Evolutionary conservation across 2,329 filamentous ascomycete species (phyloP).

Genomic region (Calonectria hongkongensis): DNA sequence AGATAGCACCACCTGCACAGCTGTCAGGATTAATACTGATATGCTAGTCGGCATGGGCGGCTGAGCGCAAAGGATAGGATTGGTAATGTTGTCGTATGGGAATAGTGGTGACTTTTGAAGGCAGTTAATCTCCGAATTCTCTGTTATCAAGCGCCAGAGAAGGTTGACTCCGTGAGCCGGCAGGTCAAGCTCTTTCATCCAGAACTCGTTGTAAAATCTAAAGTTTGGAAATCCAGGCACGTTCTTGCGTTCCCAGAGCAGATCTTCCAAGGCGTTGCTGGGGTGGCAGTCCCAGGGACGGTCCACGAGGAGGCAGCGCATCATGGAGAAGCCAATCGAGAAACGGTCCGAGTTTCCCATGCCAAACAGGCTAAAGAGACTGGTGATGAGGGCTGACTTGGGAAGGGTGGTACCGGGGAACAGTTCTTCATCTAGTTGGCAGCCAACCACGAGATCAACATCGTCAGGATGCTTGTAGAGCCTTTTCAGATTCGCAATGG

Average conservation of each 20-base stretch:
- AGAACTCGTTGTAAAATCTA: constrained; percentile 7
- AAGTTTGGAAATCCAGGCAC: constrained; percentile 3
- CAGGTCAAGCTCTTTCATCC: constrained; percentile 12
- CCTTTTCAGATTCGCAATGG: neutral
- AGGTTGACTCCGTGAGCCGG: neutral
- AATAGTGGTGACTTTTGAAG: neutral
- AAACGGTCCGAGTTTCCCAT: constrained; percentile 15
- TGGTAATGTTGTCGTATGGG: neutral
- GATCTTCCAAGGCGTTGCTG: constrained; percentile 2
- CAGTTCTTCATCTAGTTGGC: constrained; percentile 3
- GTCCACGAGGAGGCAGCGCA: constrained; percentile 5
- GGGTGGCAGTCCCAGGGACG: constrained; percentile 12
- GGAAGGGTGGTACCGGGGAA: constrained; percentile 12
- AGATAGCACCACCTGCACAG: neutral
- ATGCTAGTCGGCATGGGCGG: neutral
- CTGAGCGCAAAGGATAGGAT: neutral
- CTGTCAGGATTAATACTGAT: neutral
- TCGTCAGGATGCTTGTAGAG: constrained; percentile 11
- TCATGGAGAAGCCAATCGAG: constrained; percentile 8
- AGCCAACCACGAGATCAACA: constrained; percentile 5
- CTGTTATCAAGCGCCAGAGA: constrained; percentile 3
- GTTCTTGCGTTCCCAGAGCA: constrained; percentile 10
- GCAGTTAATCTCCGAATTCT: constrained; percentile 19
- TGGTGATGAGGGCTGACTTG: constrained; percentile 15
- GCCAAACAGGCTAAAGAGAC: constrained; percentile 1